A percentile compares a stretch with the other conserved stretches of the same genome.
phyloP scores from a whole-genome alignment of 2,329 filamentous ascomycete genomes.

The Drechslera avenae region DNA sequence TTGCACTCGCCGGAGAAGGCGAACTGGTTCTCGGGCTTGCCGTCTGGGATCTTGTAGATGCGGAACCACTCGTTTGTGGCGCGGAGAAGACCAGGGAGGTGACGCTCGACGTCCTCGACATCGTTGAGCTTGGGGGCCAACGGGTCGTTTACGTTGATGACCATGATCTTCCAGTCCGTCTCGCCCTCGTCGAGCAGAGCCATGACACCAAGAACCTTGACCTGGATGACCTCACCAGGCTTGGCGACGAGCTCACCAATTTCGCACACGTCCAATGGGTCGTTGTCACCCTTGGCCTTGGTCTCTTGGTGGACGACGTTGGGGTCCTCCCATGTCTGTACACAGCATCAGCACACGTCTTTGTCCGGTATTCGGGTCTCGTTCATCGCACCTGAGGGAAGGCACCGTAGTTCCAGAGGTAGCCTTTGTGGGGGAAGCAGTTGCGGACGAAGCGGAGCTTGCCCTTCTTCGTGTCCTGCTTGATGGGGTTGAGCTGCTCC shows the following conservation, averaged over 20 bases:
- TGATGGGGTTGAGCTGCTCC: constrained; percentile 97
- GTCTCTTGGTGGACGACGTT: constrained; percentile 96
- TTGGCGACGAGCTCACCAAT: constrained; percentile 98
- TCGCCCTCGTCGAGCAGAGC: constrained; percentile 98
- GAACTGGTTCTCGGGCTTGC: constrained; percentile 99
- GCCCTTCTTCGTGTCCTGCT: constrained; percentile 99
- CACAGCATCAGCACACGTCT: constrained; percentile 33
- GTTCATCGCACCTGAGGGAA: constrained; percentile 81
- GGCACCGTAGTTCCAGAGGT: constrained; percentile 99
- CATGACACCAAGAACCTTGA: constrained; percentile 99
- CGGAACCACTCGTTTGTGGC: constrained; percentile 99
- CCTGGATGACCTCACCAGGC: constrained; percentile 96
- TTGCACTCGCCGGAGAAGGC: constrained; percentile 99
- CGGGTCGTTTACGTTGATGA: constrained; percentile 98
- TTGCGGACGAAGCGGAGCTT: constrained; percentile 99
- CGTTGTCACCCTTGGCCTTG: constrained; percentile 99
- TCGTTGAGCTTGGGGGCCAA: constrained; percentile 96
- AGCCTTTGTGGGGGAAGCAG: constrained; percentile 99
- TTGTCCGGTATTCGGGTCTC: constrained; percentile 36
- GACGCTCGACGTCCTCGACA: constrained; percentile 97
- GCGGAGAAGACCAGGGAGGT: constrained; percentile 93
- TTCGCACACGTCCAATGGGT: constrained; percentile 99
- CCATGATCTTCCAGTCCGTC: constrained; percentile 99
- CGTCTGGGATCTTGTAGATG: constrained; percentile 99
- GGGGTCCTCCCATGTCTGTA: constrained; percentile 99